Evolutionary conservation across 2,329 filamentous ascomycete genomes (phyloP).

Genomic region (Ceratocystis destructans): DNA sequence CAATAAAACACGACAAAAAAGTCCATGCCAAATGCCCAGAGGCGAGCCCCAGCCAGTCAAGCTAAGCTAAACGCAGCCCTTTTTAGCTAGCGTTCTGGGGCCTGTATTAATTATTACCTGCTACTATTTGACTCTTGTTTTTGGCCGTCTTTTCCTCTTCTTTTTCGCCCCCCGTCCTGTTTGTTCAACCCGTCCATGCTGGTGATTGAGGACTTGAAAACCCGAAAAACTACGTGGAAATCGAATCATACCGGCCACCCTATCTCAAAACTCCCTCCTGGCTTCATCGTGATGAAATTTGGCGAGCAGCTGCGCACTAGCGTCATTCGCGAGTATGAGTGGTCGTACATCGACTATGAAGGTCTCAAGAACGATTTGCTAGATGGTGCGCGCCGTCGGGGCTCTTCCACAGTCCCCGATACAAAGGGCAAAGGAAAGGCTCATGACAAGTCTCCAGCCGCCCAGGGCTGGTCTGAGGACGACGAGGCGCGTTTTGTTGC

Average conservation of each 20-base stretch:
- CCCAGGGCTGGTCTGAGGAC: constrained; percentile 67
- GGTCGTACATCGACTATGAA: constrained; percentile 98
- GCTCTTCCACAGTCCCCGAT: constrained; percentile 22
- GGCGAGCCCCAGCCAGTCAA: constrained; percentile 6
- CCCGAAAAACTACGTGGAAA: constrained; percentile 31
- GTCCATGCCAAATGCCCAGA: constrained; percentile 8
- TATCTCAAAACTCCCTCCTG: constrained; percentile 32
- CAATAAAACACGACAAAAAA: constrained; percentile 5
- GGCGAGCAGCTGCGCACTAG: constrained; percentile 93
- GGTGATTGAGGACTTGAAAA: constrained; percentile 39
- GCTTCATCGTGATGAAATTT: constrained; percentile 61
- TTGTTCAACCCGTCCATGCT: constrained; percentile 30
- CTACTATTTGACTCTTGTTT: constrained; percentile 3
- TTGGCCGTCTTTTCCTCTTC: background rate
- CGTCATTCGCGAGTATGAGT: constrained; percentile 91
- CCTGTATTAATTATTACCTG: constrained; percentile 6
- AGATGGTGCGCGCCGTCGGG: constrained; percentile 37
- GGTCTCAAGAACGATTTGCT: constrained; percentile 80
- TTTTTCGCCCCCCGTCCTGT: background rate
- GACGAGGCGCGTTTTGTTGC: constrained; percentile 81
- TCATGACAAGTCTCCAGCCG: constrained; percentile 29
- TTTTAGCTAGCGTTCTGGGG: constrained; percentile 7
- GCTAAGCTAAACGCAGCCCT: constrained; percentile 5
- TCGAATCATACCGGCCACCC: constrained; percentile 25
- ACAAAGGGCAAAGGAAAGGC: constrained; percentile 24